Evolutionary conservation across 2,329 filamentous ascomycete species (phyloP).

Genomic region (Eutypa lata): DNA sequence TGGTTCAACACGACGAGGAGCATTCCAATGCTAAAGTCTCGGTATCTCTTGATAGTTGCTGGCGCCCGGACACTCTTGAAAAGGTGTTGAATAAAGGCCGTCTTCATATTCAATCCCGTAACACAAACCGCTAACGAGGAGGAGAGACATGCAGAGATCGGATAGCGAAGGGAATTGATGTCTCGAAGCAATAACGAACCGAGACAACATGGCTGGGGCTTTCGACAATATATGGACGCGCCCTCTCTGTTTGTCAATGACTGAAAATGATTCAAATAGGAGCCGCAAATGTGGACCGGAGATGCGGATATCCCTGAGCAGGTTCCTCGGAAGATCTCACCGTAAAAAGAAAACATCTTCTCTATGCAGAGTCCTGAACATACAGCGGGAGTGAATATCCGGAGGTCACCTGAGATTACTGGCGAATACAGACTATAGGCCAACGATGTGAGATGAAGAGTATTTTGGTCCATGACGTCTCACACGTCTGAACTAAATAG

Average conservation of each 20-base stretch:
- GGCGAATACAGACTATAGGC: slow-evolving; percentile 8
- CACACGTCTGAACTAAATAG: slow-evolving; percentile 14
- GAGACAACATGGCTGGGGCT: slow-evolving; percentile 12
- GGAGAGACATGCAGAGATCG: slow-evolving; percentile 19
- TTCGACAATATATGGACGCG: slow-evolving; percentile 7
- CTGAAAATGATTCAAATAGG: slow-evolving; percentile 5
- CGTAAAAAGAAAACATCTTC: slow-evolving; percentile 7
- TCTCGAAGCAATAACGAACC: slow-evolving; percentile 18
- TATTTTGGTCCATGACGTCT: slow-evolving; percentile 13
- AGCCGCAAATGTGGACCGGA: slow-evolving; percentile 2
- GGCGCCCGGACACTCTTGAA: slow-evolving; percentile 21
- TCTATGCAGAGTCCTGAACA: slow-evolving; percentile 8
- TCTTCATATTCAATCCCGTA: slow-evolving; percentile 9
- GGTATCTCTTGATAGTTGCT: slow-evolving; percentile 18
- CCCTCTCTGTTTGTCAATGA: slow-evolving; percentile 14
- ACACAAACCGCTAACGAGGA: slow-evolving; percentile 12
- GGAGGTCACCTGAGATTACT: neutral
- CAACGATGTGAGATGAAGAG: slow-evolving; percentile 6
- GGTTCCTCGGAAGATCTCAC: slow-evolving; percentile 7
- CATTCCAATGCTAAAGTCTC: slow-evolving; percentile 23
- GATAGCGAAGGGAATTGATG: slow-evolving; percentile 7
- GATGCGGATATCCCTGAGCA: neutral
- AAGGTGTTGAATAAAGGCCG: slow-evolving; percentile 17
- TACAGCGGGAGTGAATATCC: slow-evolving; percentile 1
- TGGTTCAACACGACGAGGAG: slow-evolving; percentile 20